Conservation (phyloP, 305 asterid genomes). For the Nicotiana rustica region DNA sequence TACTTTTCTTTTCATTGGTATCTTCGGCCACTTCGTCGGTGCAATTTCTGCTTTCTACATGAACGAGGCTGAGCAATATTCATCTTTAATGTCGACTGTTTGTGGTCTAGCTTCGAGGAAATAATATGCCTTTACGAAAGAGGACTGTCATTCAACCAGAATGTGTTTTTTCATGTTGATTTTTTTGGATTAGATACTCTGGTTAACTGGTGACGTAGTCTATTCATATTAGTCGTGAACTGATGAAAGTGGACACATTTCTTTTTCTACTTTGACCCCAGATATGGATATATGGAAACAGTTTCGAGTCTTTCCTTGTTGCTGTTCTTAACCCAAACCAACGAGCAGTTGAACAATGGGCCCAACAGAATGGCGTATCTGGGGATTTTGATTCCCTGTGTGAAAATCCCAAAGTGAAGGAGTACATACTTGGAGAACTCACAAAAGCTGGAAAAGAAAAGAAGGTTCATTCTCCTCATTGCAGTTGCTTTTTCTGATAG, state of each 20-base stretch:
- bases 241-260: slow-evolving; percentile 20
- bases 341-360: slow-evolving; percentile 76
- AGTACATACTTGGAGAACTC: slow-evolving; percentile 76
- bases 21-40: background rate
- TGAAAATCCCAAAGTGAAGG: slow-evolving; percentile 67
- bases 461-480: slow-evolving; percentile 59
- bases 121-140: background rate
- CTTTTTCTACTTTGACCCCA: slow-evolving; percentile 41
- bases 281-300: slow-evolving; percentile 94
- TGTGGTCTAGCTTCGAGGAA: background rate
- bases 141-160: background rate
- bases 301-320: slow-evolving; percentile 89
- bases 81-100: background rate
- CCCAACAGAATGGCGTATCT: slow-evolving; percentile 63
- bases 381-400: slow-evolving; percentile 79
- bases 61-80: background rate
- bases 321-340: slow-evolving; percentile 79
- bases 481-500: background rate
- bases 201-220: background rate
- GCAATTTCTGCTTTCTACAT: background rate
- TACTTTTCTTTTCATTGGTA: background rate
- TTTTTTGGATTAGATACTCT: background rate
- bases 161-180: no score
- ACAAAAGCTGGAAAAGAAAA: slow-evolving; percentile 72
- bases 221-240: background rate